Evolutionary conservation across 179 eudicot species (phyloP), one percentile per base, ranked within the genome.

Genomic region (Sideroxylon spinosum): DNA sequence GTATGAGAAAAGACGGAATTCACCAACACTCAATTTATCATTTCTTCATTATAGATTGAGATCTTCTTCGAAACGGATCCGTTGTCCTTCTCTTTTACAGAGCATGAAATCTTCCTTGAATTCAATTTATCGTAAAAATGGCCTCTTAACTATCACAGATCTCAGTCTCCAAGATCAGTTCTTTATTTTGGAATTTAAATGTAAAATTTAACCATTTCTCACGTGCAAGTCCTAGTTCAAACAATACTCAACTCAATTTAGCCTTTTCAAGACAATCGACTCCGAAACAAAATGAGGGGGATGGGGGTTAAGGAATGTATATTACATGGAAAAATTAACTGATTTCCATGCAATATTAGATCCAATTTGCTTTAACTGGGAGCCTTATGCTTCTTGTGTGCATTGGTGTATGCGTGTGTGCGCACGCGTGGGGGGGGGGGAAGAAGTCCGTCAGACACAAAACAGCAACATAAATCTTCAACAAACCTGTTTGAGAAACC

Each of bases 401-500:
- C 44, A 37, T 37, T 29, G 1, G 37, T 29, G 37, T 29, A 3
- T 3, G 37, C 37, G 37, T 3, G 37, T 3, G 37, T 3, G 37
- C 37, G 37, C 37, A 29, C 3, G 37, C 37, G 3, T 3, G 44
- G 3, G 44, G 0, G 44, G 6, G 5, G 44, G 0, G 5, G 5
- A 9, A 9, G 73, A 28, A 66, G n/a, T 28, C 23, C 29, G 11
- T 53, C 22, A 32, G 19, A 61, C 14, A 60, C 71, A 14, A 29
- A 72, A 32, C n/a, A 44, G 19, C 50, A 5, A 50, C 49, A 78
- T 48, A 61, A 61, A 74, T 72, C 29, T 55, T 50, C 10, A 22
- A 73, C 82, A 64, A 72, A 95, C 99, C 95, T 90, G 93, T 85
- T 95, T 95, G 61, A 95, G 97, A 79, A 83, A 95, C 48, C 97